phyloP scores from a whole-genome alignment of 441 rosid species.

The Erodium chrysanthum region DNA sequence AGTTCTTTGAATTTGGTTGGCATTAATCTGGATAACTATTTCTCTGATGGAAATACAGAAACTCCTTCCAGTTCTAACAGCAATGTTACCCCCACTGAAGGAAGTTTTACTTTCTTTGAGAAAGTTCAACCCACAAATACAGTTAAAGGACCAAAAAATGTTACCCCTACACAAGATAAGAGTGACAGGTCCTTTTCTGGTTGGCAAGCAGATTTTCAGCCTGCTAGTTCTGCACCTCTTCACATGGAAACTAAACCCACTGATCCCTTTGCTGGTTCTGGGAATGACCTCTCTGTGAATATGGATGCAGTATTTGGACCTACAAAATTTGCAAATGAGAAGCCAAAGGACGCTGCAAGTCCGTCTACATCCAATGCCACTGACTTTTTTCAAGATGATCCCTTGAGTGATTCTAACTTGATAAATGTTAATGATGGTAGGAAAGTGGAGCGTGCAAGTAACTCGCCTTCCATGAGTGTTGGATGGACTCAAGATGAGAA shows the following conservation, averaged over 20 bases:
- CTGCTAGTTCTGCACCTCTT: not conserved
- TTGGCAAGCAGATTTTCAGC: constrained; percentile 2
- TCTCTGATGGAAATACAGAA: constrained; percentile 31
- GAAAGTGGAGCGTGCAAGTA: not conserved
- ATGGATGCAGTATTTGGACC: not conserved
- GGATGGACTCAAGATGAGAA: not conserved
- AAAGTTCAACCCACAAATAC: constrained; percentile 31
- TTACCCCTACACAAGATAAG: constrained; percentile 27
- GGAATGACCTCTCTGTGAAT: not conserved
- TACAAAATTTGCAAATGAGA: not conserved
- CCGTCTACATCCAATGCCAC: not conserved
- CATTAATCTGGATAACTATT: constrained; percentile 36
- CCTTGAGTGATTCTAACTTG: not conserved
- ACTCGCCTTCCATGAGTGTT: too few relatives aligned
- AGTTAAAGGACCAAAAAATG: constrained; percentile 15
- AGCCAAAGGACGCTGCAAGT: not conserved
- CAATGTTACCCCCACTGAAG: constrained; percentile 25
- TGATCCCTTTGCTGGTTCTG: not conserved
- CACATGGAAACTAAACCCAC: not conserved
- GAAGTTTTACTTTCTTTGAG: constrained; percentile 35
- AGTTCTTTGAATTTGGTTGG: constrained; percentile 39
- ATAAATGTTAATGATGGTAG: not conserved
- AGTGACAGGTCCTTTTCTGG: constrained; percentile 17
- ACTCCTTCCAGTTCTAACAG: constrained; percentile 20
- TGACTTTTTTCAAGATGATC: constrained; percentile 3